Evolutionary conservation across 768 basidiomycete species (phyloP), one percentile per base, ranked within the genome.

Genomic region (Tricholomella constricta): DNA sequence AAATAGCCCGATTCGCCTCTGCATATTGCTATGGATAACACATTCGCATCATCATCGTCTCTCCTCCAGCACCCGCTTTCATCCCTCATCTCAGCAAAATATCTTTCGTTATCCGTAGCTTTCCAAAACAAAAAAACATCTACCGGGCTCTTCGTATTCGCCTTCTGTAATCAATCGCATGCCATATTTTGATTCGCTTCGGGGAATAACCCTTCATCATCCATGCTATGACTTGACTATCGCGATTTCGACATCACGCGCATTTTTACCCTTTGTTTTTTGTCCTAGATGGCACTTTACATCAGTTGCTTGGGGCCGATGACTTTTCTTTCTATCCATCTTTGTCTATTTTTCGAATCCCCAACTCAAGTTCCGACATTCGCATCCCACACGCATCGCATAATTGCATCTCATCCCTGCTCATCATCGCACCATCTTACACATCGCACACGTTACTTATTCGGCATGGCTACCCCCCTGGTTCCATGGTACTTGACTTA

Each of bases 41-140:
- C 40, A 48, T 22, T 19, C 40, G 40, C 23, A 41, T 41, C 40
- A 25, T 25, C 54, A 55, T 55, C 34, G 27, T 43, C 43, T 54
- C 36, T 43, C 26, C 11, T n/a, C n/a, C n/a, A n/a, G n/a, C n/a
- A n/a, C n/a, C n/a, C n/a, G n/a, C n/a, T n/a, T 10, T 15, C 35
- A 32, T 38, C 37, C 45, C 48, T 57, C 59, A 56, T 58, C 57
- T 60, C 59, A 58, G 45, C 60, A 58, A 56, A 44, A 57, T 53
- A 61, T 52, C 45, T 48, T 44, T 55, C 53, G 41, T 46, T 35
- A 34, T 41, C 42, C 22, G 42, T 60, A 58, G 59, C 60, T 56
- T 45, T 59, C 47, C 45, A 4, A 36, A 38, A 54, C 52, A 57
- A 52, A 58, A 35, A 26, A 50, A 43, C 19, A 15, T 54, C 9